A percentile compares a stretch with the other conserved stretches of the same genome.
Conservation (phyloP, 2,329 filamentous ascomycete species). For the Ophiostoma quercus region DNA sequence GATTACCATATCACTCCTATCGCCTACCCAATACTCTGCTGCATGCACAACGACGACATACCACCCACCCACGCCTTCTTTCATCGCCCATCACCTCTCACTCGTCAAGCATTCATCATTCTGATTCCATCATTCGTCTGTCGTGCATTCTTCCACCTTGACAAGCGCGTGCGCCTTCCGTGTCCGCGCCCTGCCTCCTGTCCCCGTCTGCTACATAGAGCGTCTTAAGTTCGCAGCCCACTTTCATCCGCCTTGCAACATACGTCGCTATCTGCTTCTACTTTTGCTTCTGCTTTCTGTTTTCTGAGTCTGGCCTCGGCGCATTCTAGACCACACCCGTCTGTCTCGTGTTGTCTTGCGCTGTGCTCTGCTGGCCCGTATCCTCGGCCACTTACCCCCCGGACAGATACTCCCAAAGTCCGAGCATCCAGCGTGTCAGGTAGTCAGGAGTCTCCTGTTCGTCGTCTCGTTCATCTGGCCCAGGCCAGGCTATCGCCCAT, state of each 20-base stretch:
- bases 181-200: conserved; percentile 1
- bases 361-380: background rate
- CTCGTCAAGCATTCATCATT: background rate
- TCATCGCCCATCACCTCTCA: background rate
- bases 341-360: background rate
- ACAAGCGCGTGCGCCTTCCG: background rate
- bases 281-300: background rate
- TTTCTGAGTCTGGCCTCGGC: too few species aligned
- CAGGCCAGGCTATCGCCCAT: background rate
- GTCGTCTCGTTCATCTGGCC: conserved; percentile 5
- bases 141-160: background rate
- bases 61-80: background rate
- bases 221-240: conserved; percentile 4
- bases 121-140: background rate
- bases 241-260: background rate
- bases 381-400: background rate
- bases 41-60: background rate
- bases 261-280: background rate
- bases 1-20: conserved; percentile 5
- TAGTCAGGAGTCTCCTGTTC: conserved; percentile 7
- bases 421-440: conserved; percentile 16
- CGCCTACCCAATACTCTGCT: background rate
- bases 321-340: background rate
- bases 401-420: conserved; percentile 14
- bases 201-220: conserved; percentile 6